A percentile compares a stretch with the other conserved stretches of the same genome.
Evolutionary conservation across 75 land plant species (phyloP).

Genomic region (Larix kaempferi): DNA sequence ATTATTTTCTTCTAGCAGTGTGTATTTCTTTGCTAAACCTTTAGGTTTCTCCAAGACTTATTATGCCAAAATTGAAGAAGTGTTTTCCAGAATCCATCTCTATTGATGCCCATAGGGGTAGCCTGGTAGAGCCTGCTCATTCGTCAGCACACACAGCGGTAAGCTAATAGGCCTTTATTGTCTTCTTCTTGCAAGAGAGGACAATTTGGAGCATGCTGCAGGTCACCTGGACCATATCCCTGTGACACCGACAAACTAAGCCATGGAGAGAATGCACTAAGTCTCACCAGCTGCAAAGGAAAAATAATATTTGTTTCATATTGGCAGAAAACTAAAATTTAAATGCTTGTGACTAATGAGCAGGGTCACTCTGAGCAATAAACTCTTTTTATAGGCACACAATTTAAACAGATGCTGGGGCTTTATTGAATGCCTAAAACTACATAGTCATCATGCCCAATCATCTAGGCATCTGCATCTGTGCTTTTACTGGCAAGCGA

Average conservation of each 20-base stretch:
- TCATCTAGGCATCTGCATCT: neutral
- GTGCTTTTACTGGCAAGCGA: neutral
- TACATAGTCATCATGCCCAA: neutral
- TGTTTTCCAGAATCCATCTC: too few species aligned
- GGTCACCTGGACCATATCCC: too few species aligned
- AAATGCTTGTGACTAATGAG: neutral
- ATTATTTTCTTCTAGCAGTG: neutral
- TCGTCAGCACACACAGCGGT: too few species aligned
- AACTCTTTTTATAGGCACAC: neutral
- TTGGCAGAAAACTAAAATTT: neutral
- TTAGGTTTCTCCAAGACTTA: neutral
- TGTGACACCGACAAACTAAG: too few species aligned
- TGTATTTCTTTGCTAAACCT: neutral
- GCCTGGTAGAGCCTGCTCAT: too few species aligned
- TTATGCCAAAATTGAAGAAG: too few species aligned
- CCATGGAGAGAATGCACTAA: too few species aligned
- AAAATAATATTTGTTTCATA: neutral
- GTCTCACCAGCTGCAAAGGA: too few species aligned
- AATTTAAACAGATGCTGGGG: neutral
- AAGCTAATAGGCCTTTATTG: too few species aligned
- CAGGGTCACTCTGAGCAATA: neutral
- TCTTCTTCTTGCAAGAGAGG: too few species aligned
- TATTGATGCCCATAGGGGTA: too few species aligned
- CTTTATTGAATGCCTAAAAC: neutral
- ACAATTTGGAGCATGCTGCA: too few species aligned